Evolutionary conservation across 2,329 filamentous ascomycete genomes (phyloP).

Genomic region (Diaporthe sp.): DNA sequence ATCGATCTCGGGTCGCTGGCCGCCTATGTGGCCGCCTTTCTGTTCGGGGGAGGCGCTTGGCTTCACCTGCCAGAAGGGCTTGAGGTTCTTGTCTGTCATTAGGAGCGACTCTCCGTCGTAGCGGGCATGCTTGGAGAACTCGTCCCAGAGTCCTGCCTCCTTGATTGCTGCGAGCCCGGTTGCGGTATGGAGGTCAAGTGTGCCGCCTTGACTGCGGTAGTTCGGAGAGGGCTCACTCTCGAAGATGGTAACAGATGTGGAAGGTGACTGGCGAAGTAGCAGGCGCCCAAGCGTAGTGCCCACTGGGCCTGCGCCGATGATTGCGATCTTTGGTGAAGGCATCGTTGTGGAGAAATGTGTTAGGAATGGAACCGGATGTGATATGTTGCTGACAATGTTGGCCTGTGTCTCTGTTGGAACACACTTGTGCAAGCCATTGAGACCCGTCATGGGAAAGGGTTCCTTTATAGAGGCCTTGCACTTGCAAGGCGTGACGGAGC

Average conservation of each 20-base stretch:
- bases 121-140: slow-evolving; percentile 63
- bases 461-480: not conserved
- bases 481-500: not conserved
- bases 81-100: slow-evolving; percentile 57
- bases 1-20: slow-evolving; percentile 66
- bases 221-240: slow-evolving; percentile 60
- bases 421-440: not conserved
- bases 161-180: slow-evolving; percentile 65
- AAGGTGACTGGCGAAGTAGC: slow-evolving; percentile 59
- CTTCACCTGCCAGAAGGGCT: slow-evolving; percentile 48
- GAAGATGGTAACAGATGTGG: slow-evolving; percentile 59
- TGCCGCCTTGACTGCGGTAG: slow-evolving; percentile 63
- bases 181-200: slow-evolving; percentile 65
- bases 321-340: slow-evolving; percentile 53
- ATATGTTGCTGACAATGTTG: not conserved
- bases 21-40: slow-evolving; percentile 22
- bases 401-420: not conserved
- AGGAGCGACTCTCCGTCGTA: slow-evolving; percentile 65
- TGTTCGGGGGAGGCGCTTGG: slow-evolving; percentile 48
- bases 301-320: slow-evolving; percentile 61
- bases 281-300: slow-evolving; percentile 66
- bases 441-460: not conserved
- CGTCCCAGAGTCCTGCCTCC: slow-evolving; percentile 61
- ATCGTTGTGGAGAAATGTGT: slow-evolving; percentile 39
- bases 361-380: not conserved